These are phyloP conservation scores for Fraxinus nigra DNA, from an alignment of 305 asterid genomes.

Conservation along the genomic window DNA sequence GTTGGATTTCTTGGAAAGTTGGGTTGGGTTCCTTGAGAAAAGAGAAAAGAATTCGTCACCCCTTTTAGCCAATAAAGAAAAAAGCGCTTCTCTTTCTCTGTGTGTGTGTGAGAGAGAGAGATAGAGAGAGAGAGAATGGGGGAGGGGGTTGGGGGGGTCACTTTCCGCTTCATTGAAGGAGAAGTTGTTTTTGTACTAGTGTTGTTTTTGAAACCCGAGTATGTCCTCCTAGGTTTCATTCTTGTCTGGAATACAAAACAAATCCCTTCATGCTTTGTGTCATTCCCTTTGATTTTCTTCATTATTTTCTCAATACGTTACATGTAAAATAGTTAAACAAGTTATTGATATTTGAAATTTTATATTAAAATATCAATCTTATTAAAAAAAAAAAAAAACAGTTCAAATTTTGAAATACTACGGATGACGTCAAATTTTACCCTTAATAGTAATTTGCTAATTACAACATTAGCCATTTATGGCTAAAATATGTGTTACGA, in stretches of 20 bases:
- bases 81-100: not conserved
- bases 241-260: not conserved
- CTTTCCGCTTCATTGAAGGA: not conserved
- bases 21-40: slow-evolving; percentile 33
- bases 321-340: not conserved
- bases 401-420: too few species aligned
- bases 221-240: not conserved
- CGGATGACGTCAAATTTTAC: too few species aligned
- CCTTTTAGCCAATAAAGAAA: slow-evolving; percentile 21
- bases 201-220: not conserved
- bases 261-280: not conserved
- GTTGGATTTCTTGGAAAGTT: slow-evolving; percentile 26
- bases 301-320: not conserved
- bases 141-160: not conserved
- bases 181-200: not conserved
- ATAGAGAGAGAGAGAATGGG: not conserved
- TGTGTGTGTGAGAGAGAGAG: too few species aligned
- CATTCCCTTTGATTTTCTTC: not conserved
- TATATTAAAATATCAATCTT: too few species aligned
- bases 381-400: too few species aligned
- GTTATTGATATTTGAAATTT: not conserved
- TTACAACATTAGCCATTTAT: too few species aligned
- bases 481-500: not conserved
- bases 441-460: not conserved
- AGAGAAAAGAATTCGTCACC: slow-evolving; percentile 45